Evolutionary conservation across 257 asterid species (phyloP).

Genomic region (Solanum bulbocastanum): DNA sequence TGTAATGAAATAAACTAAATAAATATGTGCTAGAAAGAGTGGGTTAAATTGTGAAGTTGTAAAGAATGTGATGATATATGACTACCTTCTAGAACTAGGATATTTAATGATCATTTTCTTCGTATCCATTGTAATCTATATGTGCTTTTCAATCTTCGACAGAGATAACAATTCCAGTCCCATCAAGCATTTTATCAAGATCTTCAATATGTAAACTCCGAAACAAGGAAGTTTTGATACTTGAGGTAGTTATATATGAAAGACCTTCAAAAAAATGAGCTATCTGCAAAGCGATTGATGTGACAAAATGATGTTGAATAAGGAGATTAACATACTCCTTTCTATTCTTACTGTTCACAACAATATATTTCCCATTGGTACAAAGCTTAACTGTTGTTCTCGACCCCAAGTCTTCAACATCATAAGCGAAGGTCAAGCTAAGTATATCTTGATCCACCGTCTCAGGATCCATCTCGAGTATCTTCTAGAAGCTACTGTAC

Average conservation of each 20-base stretch:
- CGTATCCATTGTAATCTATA: neutral
- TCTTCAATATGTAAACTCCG: slow-evolving; percentile 53
- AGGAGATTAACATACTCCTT: slow-evolving; percentile 37
- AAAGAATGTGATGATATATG: neutral
- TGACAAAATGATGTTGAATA: slow-evolving; percentile 28
- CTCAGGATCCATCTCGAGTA: no score
- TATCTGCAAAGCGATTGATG: slow-evolving; percentile 48
- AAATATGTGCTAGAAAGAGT: no score
- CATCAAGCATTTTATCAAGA: slow-evolving; percentile 54
- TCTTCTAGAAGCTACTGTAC: neutral
- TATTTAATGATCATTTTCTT: neutral
- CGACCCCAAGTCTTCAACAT: slow-evolving; percentile 18
- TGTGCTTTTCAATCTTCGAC: neutral
- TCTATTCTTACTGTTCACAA: slow-evolving; percentile 67
- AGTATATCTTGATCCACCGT: no score
- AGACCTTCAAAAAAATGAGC: slow-evolving; percentile 52
- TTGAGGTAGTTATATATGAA: slow-evolving; percentile 26
- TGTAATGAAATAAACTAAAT: neutral
- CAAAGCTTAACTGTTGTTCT: slow-evolving; percentile 62
- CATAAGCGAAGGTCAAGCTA: no score
- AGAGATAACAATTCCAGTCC: neutral
- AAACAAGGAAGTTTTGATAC: slow-evolving; percentile 42
- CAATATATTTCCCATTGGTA: slow-evolving; percentile 34
- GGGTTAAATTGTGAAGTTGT: neutral
- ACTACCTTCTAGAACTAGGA: slow-evolving; percentile 85